A percentile compares a stretch with the other conserved stretches of the same genome.
These are phyloP conservation scores for Exophiala sp. DNA, from an alignment of 2,329 filamentous ascomycete genomes.

Conservation along the genomic window DNA sequence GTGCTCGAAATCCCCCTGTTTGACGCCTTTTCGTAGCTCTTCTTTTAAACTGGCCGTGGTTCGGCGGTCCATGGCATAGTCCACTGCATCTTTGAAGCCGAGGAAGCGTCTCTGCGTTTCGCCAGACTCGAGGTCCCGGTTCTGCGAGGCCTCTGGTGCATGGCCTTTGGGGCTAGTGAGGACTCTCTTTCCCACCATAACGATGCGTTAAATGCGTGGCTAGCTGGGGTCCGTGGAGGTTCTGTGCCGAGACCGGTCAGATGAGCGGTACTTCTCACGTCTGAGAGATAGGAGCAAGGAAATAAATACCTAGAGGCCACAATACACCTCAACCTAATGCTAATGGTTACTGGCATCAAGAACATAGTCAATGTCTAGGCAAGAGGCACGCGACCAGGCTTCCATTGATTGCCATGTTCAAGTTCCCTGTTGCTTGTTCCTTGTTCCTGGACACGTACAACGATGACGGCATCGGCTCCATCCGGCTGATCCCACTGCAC, in stretches of 20 bases:
- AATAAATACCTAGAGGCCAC: too few species aligned
- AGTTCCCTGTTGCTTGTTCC: too few species aligned
- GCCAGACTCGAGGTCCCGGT: slow-evolving; percentile 29
- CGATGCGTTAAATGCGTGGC: not conserved
- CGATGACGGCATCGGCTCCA: not conserved
- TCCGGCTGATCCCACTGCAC: too few species aligned
- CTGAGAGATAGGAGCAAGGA: too few species aligned
- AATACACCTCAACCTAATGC: too few species aligned
- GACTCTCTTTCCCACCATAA: slow-evolving; percentile 22
- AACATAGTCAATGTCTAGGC: too few species aligned
- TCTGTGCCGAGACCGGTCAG: too few species aligned
- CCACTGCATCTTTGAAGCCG: slow-evolving; percentile 46
- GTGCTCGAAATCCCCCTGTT: slow-evolving; percentile 44
- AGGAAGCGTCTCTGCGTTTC: slow-evolving; percentile 17
- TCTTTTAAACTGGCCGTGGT: slow-evolving; percentile 46
- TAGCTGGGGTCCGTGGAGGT: not conserved
- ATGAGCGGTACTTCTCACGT: too few species aligned
- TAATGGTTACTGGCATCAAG: too few species aligned
- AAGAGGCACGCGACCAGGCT: too few species aligned
- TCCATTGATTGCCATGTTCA: too few species aligned
- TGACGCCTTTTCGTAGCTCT: slow-evolving; percentile 44
- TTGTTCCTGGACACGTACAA: not conserved
- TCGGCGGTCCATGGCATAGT: slow-evolving; percentile 42
- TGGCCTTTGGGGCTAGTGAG: slow-evolving; percentile 6
- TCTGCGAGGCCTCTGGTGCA: slow-evolving; percentile 3